Evolutionary conservation across 345 rosid genomes (phyloP), one percentile per base, ranked within the genome.

Genomic region (Iberis pinnata): DNA sequence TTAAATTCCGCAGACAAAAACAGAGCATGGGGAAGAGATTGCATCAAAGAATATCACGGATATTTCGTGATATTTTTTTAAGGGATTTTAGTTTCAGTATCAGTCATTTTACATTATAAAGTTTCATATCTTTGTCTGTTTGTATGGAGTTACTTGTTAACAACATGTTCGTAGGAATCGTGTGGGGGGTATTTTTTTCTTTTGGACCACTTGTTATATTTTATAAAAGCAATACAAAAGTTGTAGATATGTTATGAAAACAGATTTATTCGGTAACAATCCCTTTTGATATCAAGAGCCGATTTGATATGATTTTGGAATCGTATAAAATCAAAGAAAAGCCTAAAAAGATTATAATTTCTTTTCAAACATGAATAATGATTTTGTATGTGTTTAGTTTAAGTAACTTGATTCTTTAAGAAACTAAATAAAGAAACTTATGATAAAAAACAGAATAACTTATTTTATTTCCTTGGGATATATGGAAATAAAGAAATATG

Each of bases 61-160:
- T 77, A 75, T 70, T 75, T 75, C 75, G 85, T 80, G 85, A 78
- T 82, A 73, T 64, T 73, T 38, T 66, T 49, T 73, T 60, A n/a
- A n/a, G n/a, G n/a, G n/a, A n/a, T n/a, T n/a, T n/a, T n/a, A n/a
- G n/a, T n/a, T n/a, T n/a, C n/a, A n/a, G n/a, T 25, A 65, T 74
- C 61, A 70, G 77, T 75, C 79, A 74, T 74, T 12, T 43, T 56
- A 40, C 37, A 48, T 16, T n/a, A 47, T 18, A 66, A 50, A 58
- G 58, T 58, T 58, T 4, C 40, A 17, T 51, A 45, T 25, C 41
- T 39, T 50, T 65, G 29, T 26, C 29, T 26, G 4, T 26, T 26
- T 26, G 29, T 26, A n/a, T n/a, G n/a, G n/a, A n/a, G n/a, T n/a
- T n/a, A n/a, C n/a, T 26, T 26, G 29, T 26, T 26, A 26, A 26